Conservation (phyloP, 1,284 basidiomycete species). For the Malassezia pachydermatis region DNA sequence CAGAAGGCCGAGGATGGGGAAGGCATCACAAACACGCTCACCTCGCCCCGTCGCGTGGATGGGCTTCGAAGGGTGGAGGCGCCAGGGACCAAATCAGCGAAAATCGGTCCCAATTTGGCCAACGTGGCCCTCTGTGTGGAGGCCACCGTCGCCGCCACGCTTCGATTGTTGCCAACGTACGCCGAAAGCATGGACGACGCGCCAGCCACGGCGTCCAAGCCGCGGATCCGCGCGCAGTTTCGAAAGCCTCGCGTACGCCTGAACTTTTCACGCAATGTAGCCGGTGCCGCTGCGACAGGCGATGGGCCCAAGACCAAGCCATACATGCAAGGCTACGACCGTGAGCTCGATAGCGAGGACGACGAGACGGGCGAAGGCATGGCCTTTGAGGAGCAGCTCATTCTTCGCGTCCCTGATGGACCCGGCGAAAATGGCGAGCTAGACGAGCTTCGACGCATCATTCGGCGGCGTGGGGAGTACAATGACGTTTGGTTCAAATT, state of each 20-base stretch:
- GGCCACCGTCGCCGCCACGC: no score
- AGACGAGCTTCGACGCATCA: slow-evolving; percentile 52
- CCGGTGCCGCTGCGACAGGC: slow-evolving; percentile 13
- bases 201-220: background rate
- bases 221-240: slow-evolving; percentile 6
- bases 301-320: slow-evolving; percentile 40
- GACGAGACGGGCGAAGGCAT: slow-evolving; percentile 58
- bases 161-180: no score
- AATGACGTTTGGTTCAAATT: slow-evolving; percentile 94
- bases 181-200: slow-evolving; percentile 9
- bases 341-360: slow-evolving; percentile 89
- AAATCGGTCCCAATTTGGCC: background rate
- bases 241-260: slow-evolving; percentile 17
- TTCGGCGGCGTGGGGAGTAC: slow-evolving; percentile 63
- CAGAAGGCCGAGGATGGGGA: slow-evolving; percentile 23
- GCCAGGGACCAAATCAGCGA: background rate
- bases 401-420: slow-evolving; percentile 76
- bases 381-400: slow-evolving; percentile 94
- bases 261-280: slow-evolving; percentile 17
- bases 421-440: slow-evolving; percentile 53
- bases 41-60: background rate
- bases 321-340: slow-evolving; percentile 54
- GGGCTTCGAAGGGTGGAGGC: background rate
- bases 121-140: no score
- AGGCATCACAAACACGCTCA: no score